Evolutionary conservation across 2,329 filamentous ascomycete genomes (phyloP), one percentile per base, ranked within the genome.

Genomic region (Xylaria sp.): DNA sequence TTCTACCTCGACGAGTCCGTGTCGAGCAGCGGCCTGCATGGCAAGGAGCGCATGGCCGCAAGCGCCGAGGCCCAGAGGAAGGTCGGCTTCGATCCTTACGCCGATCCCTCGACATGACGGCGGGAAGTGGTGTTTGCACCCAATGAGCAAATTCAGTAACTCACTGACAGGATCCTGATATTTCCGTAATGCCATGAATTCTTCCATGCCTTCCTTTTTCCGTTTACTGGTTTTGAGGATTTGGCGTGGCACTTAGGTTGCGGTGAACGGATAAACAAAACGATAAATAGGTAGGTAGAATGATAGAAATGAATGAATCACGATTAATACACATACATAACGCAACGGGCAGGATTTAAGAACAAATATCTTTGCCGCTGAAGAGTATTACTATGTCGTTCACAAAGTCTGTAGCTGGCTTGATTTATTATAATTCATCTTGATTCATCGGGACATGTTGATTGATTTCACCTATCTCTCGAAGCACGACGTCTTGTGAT

Each of bases 1-100:
- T 96, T 96, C 79, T 97, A 97, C 78, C 82, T 97, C 15, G 84
- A 87, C 63, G 83, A 87, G 50, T 74, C 72, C 60, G 82, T 82
- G 1, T 86, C 84, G 6, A 83, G 82, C 2, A 84, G 82, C 4
- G 82, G 84, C 0, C 65, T 84, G 19, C 73, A 74, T 6, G 82
- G 83, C 3, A 78, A 82, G 61, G 79, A 78, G 3, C 77, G 78
- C 50, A 78, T 77, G 76, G 76, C 70, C 56, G 76, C 77, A n/a
- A 76, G 80, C 50, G 77, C 74, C 4, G 82, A 82, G 62, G 80
- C 83, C 9, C 80, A 81, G 66, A 73, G 75, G 63, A 79, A 78
- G 45, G 80, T 86, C 68, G 84, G 84, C 0, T 86, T 86, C 72
- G 84, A 86, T 69, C 84, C 84, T 14, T 86, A 86, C 64, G 80